Percentiles rank a stretch among this genome's conserved stretches.
Evolutionary conservation across 495 filamentous ascomycete species (phyloP).

Genomic region (Halenospora varia): DNA sequence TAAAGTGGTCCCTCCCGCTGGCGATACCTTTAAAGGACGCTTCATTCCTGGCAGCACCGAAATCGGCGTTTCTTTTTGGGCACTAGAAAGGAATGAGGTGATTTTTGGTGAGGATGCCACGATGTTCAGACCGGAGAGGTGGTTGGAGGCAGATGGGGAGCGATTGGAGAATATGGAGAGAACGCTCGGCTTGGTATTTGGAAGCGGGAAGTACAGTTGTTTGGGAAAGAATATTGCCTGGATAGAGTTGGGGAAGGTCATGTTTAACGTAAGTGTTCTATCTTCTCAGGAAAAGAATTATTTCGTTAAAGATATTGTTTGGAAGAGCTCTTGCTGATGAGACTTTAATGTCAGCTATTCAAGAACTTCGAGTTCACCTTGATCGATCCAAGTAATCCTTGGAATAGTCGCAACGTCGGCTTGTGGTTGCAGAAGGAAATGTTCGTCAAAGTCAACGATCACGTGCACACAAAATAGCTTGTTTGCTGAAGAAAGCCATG

Average conservation of each 20-base stretch:
- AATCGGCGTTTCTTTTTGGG: constrained; percentile 35
- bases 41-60: constrained; percentile 43
- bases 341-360: too few relatives aligned
- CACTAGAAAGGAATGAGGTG: constrained; percentile 28
- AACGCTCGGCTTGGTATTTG: constrained; percentile 37
- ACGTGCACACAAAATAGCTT: too few relatives aligned
- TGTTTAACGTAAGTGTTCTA: constrained; percentile 53
- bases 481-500: too few relatives aligned
- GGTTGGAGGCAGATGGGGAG: constrained; percentile 31
- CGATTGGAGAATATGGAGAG: constrained; percentile 32
- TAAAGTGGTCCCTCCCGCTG: constrained; percentile 41
- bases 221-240: constrained; percentile 41
- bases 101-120: constrained; percentile 46
- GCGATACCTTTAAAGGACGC: constrained; percentile 41
- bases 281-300: too few relatives aligned
- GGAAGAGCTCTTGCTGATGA: too few relatives aligned
- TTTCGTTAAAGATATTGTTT: too few relatives aligned
- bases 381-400: constrained; percentile 43
- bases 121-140: constrained; percentile 52
- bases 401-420: constrained; percentile 16
- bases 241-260: constrained; percentile 46
- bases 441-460: constrained; percentile 10
- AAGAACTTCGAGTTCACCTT: constrained; percentile 49
- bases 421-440: constrained; percentile 9
- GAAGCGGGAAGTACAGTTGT: constrained; percentile 38